Base-by-base conservation (phyloP, 2,329 filamentous ascomycete species). In the Clarireedia homoeocarpa region DNA sequence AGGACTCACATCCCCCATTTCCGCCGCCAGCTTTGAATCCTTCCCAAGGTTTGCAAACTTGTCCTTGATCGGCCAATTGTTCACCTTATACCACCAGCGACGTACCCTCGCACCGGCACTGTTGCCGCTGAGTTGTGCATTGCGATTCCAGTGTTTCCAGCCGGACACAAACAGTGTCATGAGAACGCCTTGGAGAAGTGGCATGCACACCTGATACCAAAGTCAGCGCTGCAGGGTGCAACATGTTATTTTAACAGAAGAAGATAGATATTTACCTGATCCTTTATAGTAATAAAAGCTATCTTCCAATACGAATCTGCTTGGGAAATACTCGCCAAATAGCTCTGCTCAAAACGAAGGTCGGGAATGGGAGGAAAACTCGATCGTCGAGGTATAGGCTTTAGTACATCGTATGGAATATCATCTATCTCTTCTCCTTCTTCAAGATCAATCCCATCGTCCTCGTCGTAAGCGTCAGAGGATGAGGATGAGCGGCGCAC, bases 291-390 rank as follows among this genome's bases (percentile, higher is more conserved):
- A 63, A 99, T 92, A 75, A 86, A 88, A 6, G 82, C 79, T 34
- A 99, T 82, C 70, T 83, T 83, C 75, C 87, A 85, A 84, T 85
- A 91, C 24, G 83, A 84, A 62, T 94, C 82, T 38, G 91, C 90
- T 55, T 83, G 78, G 62, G 86, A 82, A 64, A 99, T 88, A 73
- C 91, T 95, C 65, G 88, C 86, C 55, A 99, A 80, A 72, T 99
- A 99, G 77, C 91, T 96, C 79, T 99, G 94, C 75, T 99, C 94
- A 73, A 97, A 97, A 45, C 94, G 83, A 63, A 99, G 76, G 74
- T 99, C 94, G 4, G 91, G 91, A 67, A 96, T 80, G 7, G 83
- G 81, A 30, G 80, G 81, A 54, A 85, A 74, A 48, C 75, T 76
- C 51, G 74, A 74, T 55, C 76, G 71, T 48, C 83, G 77, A n/a